Base-by-base conservation (phyloP, 306 rosid genomes). In the Medicago ruthenica region DNA sequence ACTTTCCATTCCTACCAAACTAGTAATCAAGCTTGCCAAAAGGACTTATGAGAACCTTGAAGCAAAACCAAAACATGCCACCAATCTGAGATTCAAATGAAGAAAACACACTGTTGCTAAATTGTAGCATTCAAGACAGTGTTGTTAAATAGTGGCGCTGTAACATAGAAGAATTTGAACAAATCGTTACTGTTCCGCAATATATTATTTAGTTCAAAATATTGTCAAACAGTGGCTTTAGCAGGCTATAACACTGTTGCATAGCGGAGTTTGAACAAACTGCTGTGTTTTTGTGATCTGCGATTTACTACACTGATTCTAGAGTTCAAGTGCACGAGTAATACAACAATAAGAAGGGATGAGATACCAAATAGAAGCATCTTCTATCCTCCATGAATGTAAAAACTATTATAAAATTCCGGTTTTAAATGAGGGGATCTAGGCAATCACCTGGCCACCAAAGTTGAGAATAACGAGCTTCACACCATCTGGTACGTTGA, bases 381-480 rank as follows among this genome's bases (percentile, higher is more conserved):
- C 27, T 74, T 9, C 65, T 76, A 76, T 54, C 9, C 40, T 12
- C 7, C 55, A 67, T 22, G 57, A 50, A 67, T 34, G 57, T 37
- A 61, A 70, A 53, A 59, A 14, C 12, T 36, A 45, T 39, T 67
- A 24, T 71, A n/a, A 51, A 54, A 65, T 40, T 73, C 57, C 55
- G 31, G 41, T 62, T 17, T 48, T 42, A 67, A 74, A 55, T 21
- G 44, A 55, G 74, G 69, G 67, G 47, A 57, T 50, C 63, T 58
- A 50, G 48, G 64, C 11, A 83, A 75, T 77, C 71, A 93, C 98
- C 97, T 95, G 98, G 53, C 98, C 98, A 24, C 98, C 98, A 59
- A 95, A 95, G 86, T 95, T 95, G 66, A 95, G 96, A 86, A 92
- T 92, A 81, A 87, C 95, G 61, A 92, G 79, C 82, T 92, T 92